Conservation (phyloP, 441 rosid genomes). For the Pelargonium myrrhifolium region DNA sequence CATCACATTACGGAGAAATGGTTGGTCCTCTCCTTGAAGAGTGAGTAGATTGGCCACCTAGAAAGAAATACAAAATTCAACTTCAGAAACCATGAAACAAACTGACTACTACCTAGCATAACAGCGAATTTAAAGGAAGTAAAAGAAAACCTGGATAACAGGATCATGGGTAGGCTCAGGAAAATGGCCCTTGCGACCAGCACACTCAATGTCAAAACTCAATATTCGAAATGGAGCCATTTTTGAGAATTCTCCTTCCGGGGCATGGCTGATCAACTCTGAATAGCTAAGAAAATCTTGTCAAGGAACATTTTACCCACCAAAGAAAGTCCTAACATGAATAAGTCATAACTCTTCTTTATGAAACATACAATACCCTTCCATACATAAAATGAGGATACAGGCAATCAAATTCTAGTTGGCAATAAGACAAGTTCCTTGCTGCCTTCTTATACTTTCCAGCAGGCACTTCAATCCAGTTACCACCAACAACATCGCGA, state of each 20-base stretch:
- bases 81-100: conserved; percentile 19
- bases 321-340: conserved; percentile 3
- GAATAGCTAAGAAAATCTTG: conserved; percentile 45
- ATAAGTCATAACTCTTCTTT: conserved; percentile 16
- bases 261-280: conserved; percentile 73
- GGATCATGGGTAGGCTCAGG: conserved; percentile 98
- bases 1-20: conserved; percentile 88
- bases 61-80: conserved; percentile 22
- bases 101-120: conserved; percentile 7
- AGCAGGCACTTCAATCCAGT: conserved; percentile 90
- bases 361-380: conserved; percentile 9
- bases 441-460: conserved; percentile 68
- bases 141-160: conserved; percentile 75
- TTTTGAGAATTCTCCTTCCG: conserved; percentile 90
- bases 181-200: conserved; percentile 98
- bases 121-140: conserved; percentile 2
- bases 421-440: conserved; percentile 65
- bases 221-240: conserved; percentile 98
- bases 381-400: conserved; percentile 47
- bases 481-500: conserved; percentile 83
- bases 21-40: conserved; percentile 84
- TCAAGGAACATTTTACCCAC: conserved; percentile 31
- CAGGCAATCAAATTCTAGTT: conserved; percentile 89
- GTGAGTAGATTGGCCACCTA: conserved; percentile 96
- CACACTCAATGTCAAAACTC: conserved; percentile 98